Conservation (phyloP, 1,284 basidiomycete genomes). For the Xanthoconium separans region DNA sequence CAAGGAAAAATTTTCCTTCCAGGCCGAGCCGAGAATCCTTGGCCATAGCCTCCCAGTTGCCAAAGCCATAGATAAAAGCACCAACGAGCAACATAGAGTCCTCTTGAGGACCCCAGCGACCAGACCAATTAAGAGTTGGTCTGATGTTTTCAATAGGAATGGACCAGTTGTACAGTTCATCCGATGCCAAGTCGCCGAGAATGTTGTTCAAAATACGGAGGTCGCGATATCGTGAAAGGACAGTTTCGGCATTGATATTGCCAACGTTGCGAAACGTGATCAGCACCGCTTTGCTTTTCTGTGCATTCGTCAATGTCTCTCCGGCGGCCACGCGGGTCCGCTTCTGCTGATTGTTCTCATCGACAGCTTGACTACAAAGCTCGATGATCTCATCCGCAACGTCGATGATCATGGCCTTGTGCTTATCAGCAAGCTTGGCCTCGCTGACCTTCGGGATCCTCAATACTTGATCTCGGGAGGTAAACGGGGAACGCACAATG, state of each 20-base stretch:
- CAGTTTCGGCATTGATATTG: conserved; percentile 97
- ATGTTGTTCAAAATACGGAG: conserved; percentile 87
- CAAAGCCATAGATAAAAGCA: conserved; percentile 92
- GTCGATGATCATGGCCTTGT: conserved; percentile 88
- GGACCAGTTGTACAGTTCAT: conserved; percentile 79
- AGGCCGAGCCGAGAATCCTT: conserved; percentile 85
- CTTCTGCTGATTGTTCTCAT: conserved; percentile 82
- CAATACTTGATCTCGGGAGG: conserved; percentile 10
- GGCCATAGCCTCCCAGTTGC: conserved; percentile 95
- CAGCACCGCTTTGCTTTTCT: conserved; percentile 94
- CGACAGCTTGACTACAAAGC: conserved; percentile 81
- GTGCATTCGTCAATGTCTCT: conserved; percentile 80
- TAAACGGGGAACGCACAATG: conserved; percentile 60
- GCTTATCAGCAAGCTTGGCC: conserved; percentile 94
- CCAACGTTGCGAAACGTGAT: conserved; percentile 88
- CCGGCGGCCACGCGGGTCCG: conserved; percentile 75
- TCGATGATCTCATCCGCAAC: conserved; percentile 93
- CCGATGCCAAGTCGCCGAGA: conserved; percentile 56
- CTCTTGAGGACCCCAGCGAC: conserved; percentile 90
- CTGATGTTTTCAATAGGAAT: conserved; percentile 93
- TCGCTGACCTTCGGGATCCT: conserved; percentile 67
- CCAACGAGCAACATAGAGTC: conserved; percentile 95
- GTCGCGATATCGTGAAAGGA: conserved; percentile 87
- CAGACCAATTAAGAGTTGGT: conserved; percentile 94
- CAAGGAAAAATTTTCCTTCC: conserved; percentile 94